Base-by-base conservation (phyloP, 257 asterid genomes). In the Eucommia ulmoides region DNA sequence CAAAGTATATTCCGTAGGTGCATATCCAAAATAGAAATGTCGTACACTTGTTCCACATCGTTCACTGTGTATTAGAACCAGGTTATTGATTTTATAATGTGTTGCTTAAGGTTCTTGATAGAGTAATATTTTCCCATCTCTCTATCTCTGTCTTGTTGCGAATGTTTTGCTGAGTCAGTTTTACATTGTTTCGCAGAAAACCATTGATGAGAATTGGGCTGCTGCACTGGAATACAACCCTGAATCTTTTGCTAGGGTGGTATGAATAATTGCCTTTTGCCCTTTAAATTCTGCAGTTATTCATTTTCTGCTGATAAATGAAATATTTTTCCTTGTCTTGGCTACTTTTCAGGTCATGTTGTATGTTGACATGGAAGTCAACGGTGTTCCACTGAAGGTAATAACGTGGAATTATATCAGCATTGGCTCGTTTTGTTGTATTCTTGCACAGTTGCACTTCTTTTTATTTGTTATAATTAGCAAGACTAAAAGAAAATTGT, bases 291-390 rank as follows among this genome's bases (percentile, higher is more conserved):
- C 25, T 24, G 3, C 49, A 17, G 45, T 47, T 33, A n/a, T 35
- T 22, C 10, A 29, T 46, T 55, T 12, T 3, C 50, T 15, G 22
- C 7, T 38, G 41, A 19, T 53, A 9, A 47, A 57, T 15, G 15
- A 35, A 35, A 10, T 15, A 14, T 44, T 52, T 38, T 22, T 46
- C 23, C 21, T 26, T 17, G 52, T 61, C 19, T 54, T 12, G 49
- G 16, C 33, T 38, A 42, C 47, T 50, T 70, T 64, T 44, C 81
- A 91, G 98, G 87, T 86, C 48, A 91, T 91, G 99, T 61, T 91
- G 75, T 91, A 86, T 52, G 99, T 91, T 53, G 99, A 91, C 79
- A 86, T 91, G 99, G 99, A 91, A 72, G 99, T 91, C 44, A 86
- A 91, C 72, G 94, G 99, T 10, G 80, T 83, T 23, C 96, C 99